Evolutionary conservation across 2,329 filamentous ascomycete species (phyloP).

Genomic region (Neonectria faginata): DNA sequence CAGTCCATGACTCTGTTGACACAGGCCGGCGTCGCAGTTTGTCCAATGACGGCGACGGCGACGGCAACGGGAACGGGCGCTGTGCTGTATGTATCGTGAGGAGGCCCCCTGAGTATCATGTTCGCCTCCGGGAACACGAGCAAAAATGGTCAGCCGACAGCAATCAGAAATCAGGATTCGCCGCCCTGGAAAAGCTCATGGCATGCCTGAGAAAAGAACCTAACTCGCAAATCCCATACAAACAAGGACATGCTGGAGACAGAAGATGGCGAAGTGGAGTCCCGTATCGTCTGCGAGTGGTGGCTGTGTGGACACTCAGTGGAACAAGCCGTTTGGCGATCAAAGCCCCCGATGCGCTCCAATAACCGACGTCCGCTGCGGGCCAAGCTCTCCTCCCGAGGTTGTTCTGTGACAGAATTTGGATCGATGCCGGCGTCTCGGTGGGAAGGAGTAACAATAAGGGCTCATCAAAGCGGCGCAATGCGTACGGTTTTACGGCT

Average conservation of each 20-base stretch:
- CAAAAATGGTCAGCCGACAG: background rate
- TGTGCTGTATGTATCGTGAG: background rate
- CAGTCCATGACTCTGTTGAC: conserved; percentile 27
- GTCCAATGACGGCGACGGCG: conserved; percentile 1
- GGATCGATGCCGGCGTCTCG: conserved; percentile 4
- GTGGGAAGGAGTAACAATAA: background rate
- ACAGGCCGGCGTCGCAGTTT: conserved; percentile 11
- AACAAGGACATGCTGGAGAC: conserved; percentile 5
- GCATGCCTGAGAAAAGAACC: background rate
- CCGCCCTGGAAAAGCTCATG: background rate
- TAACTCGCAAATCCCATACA: conserved; percentile 5
- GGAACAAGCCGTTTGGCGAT: conserved; percentile 14
- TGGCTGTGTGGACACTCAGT: conserved; percentile 1
- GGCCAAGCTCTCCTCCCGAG: background rate
- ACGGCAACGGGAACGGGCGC: background rate
- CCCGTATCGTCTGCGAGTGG: background rate
- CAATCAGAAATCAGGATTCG: background rate
- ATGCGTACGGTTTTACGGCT: conserved; percentile 12
- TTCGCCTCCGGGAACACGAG: background rate
- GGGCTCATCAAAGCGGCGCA: no score
- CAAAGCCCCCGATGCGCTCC: conserved; percentile 38
- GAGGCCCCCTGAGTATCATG: background rate
- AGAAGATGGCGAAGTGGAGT: conserved; percentile 7
- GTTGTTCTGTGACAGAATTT: background rate
- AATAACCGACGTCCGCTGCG: conserved; percentile 26